Base-by-base conservation (phyloP, 441 rosid species). In the Lepidium campestre region DNA sequence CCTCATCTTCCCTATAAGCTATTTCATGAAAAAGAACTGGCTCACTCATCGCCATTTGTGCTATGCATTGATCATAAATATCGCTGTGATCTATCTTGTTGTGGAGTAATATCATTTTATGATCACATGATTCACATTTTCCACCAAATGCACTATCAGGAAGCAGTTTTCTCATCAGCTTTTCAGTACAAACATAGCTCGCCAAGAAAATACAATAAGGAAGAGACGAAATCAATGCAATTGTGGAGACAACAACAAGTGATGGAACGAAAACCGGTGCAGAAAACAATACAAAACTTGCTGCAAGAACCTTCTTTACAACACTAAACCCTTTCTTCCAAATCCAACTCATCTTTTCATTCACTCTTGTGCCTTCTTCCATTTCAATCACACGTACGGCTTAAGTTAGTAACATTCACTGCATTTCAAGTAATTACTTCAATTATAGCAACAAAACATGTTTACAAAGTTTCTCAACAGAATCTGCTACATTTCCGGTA, bases 201-300 rank as follows among this genome's bases (percentile, higher is more conserved):
- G 83, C 89, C 74, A 86, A 78, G 61, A 84, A 73, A 40, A 86
- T 3, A 5, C 88, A 87, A 55, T 57, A 89, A 32, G 97, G 96
- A 49, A 89, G 71, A 1, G 88, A 82, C 56, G 78, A 74, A 49
- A 83, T 81, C 57, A 90, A 52, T 7, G 95, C 90, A 1, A 91
- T 64, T 6, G 82, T 73, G 0, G 89, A 85, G 10, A 85, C 67
- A 46, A 79, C 83, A 57, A 82, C 23, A 8, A 93, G 81, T 1
- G 97, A 78, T 10, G 96, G 97, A 78, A 91, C 68, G 45, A 91
- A 32, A 46, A 91, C 3, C 1, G 96, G 85, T 9, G 85, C 87
- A 18, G 85, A 83, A 55, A 88, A 62, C 20, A 89, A 13, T 17
- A 84, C 73, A 58, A 85, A 64, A 32, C 85, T 85, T 2, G 84